Percentiles rank a stretch among this genome's conserved stretches.
phyloP scores from a whole-genome alignment of 306 rosid genomes.

The Pyrus pyrifolia region DNA sequence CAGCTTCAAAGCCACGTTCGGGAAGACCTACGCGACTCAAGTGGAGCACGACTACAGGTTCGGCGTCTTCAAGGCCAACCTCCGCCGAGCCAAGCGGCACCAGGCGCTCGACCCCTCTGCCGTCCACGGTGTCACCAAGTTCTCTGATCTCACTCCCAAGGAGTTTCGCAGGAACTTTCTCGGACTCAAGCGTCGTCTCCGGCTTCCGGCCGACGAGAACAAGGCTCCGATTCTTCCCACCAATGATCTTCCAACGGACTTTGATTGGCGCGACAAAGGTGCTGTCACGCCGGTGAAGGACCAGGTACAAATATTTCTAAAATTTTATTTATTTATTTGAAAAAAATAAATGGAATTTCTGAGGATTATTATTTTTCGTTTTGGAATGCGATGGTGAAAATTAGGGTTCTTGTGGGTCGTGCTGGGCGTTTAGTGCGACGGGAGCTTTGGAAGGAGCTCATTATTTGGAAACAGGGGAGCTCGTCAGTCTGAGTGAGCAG shows the following conservation, averaged over 20 bases:
- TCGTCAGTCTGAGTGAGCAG: slow-evolving; percentile 77
- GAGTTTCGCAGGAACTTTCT: slow-evolving; percentile 66
- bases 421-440: slow-evolving; percentile 88
- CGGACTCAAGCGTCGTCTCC: slow-evolving; percentile 61
- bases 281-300: slow-evolving; percentile 75
- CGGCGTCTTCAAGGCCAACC: slow-evolving; percentile 60
- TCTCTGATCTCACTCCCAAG: slow-evolving; percentile 74
- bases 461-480: slow-evolving; percentile 60
- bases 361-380: not conserved
- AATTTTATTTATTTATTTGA: not conserved
- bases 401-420: slow-evolving; percentile 90
- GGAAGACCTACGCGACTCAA: slow-evolving; percentile 43
- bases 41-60: slow-evolving; percentile 84
- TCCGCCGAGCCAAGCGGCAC: slow-evolving; percentile 62
- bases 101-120: slow-evolving; percentile 82
- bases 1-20: slow-evolving; percentile 55
- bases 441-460: slow-evolving; percentile 97
- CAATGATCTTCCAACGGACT: slow-evolving; percentile 55
- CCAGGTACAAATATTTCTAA: slow-evolving; percentile 34
- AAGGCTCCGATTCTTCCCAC: slow-evolving; percentile 88
- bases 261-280: slow-evolving; percentile 93
- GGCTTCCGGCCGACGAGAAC: slow-evolving; percentile 54
- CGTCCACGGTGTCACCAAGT: slow-evolving; percentile 76
- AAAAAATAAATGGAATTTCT: not conserved
- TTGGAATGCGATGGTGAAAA: not conserved